A percentile compares a stretch with the other conserved stretches of the same genome.
Evolutionary conservation across 2,329 filamentous ascomycete species (phyloP).

Genomic region (Didymella arachidicola): DNA sequence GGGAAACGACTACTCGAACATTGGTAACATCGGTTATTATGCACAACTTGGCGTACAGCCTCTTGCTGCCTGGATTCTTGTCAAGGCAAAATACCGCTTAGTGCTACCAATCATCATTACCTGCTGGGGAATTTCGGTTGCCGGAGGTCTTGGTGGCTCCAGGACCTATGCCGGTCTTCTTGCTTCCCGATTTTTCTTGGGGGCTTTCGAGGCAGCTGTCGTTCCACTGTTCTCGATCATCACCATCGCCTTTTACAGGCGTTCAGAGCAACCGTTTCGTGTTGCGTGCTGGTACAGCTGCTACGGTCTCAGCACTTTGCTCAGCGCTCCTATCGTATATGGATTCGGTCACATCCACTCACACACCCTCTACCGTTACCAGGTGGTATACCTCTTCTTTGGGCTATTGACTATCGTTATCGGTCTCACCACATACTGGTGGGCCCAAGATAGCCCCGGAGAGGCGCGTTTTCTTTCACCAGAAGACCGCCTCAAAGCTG

Average conservation of each 20-base stretch:
- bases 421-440: conserved; percentile 53
- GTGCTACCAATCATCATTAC: conserved; percentile 34
- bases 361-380: conserved; percentile 66
- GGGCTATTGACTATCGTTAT: conserved; percentile 52
- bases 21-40: conserved; percentile 59
- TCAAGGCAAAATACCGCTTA: conserved; percentile 51
- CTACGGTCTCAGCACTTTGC: conserved; percentile 66
- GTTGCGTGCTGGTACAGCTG: conserved; percentile 69
- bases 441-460: conserved; percentile 64
- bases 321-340: conserved; percentile 68
- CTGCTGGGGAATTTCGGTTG: conserved; percentile 59
- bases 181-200: conserved; percentile 34
- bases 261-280: conserved; percentile 33
- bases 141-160: conserved; percentile 33
- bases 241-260: conserved; percentile 36
- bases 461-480: conserved; percentile 68
- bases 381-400: conserved; percentile 60
- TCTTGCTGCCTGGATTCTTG: conserved; percentile 59
- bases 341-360: conserved; percentile 65
- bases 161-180: conserved; percentile 31
- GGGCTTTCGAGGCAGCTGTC: conserved; percentile 39
- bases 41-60: conserved; percentile 62
- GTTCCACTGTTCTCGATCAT: conserved; percentile 39
- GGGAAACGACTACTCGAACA: conserved; percentile 58
- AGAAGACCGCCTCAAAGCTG: conserved; percentile 70